A percentile compares a stretch with the other conserved stretches of the same genome.
Evolutionary conservation across 306 rosid genomes (phyloP).

Genomic region (Prunus kanzakura): DNA sequence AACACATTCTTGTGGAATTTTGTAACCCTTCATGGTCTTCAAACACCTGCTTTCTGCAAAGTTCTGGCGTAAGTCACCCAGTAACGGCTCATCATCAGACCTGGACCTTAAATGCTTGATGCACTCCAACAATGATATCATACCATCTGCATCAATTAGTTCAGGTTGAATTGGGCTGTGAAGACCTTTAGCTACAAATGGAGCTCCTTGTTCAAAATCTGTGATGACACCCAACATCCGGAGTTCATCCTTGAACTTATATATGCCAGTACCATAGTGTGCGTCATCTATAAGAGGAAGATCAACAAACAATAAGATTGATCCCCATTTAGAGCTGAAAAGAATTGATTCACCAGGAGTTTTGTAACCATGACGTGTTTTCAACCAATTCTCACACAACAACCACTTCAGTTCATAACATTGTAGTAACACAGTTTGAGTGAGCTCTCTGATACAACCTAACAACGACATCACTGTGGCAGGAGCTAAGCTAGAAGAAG

Average conservation of each 20-base stretch:
- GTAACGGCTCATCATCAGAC: not conserved
- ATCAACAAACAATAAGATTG: conserved; percentile 6
- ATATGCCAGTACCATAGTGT: conserved; percentile 2
- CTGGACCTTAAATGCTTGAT: not conserved
- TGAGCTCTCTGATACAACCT: conserved; percentile 9
- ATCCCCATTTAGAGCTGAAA: conserved; percentile 17
- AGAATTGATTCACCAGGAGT: conserved; percentile 23
- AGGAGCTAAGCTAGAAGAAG: conserved; percentile 3
- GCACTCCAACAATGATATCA: conserved; percentile 20
- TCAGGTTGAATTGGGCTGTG: not conserved
- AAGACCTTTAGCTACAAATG: conserved; percentile 16
- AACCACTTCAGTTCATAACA: conserved; percentile 13
- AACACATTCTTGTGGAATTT: conserved; percentile 10
- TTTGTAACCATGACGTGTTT: conserved; percentile 26
- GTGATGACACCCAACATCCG: conserved; percentile 23
- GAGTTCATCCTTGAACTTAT: conserved; percentile 18
- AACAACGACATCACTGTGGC: conserved; percentile 9
- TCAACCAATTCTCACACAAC: conserved; percentile 22
- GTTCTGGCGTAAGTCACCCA: conserved; percentile 1
- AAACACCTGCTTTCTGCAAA: conserved; percentile 9
- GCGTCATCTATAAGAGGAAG: conserved; percentile 27
- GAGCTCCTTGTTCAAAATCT: conserved; percentile 16
- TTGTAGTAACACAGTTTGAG: not conserved
- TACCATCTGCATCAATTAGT: conserved; percentile 3
- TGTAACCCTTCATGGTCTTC: conserved; percentile 18